phyloP scores from a whole-genome alignment of 805 yeast genomes.

The Saturnispora hagleri region DNA sequence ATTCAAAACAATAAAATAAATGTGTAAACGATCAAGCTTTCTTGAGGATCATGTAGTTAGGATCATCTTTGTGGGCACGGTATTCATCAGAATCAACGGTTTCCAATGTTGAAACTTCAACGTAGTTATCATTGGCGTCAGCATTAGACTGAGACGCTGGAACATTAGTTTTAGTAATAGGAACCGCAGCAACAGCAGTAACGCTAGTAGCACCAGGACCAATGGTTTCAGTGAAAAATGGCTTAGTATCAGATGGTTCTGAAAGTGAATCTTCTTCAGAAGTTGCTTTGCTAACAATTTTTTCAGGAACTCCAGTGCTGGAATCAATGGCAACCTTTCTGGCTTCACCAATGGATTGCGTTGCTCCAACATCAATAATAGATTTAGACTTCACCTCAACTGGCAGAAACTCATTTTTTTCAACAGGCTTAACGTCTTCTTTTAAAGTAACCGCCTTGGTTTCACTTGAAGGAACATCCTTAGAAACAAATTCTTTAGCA shows the following conservation, averaged over 20 bases:
- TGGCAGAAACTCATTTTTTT: background rate
- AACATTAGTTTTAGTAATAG: background rate
- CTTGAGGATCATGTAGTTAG: constrained; percentile 35
- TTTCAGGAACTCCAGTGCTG: constrained; percentile 3
- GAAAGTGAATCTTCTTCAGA: constrained; percentile 19
- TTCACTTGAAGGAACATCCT: background rate
- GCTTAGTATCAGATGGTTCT: constrained; percentile 16
- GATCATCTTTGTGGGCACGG: constrained; percentile 36
- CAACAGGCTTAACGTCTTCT: background rate
- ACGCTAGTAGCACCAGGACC: constrained; percentile 8
- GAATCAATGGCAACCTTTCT: constrained; percentile 6
- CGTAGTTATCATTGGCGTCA: constrained; percentile 17
- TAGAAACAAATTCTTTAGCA: background rate
- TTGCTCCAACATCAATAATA: background rate
- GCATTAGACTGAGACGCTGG: background rate
- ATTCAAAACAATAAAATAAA: background rate
- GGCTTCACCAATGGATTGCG: constrained; percentile 3
- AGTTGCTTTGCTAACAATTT: background rate
- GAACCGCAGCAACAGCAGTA: constrained; percentile 3
- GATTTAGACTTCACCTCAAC: background rate
- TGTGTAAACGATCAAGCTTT: constrained; percentile 9
- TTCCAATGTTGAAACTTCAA: constrained; percentile 34
- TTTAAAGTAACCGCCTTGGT: background rate
- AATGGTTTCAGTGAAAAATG: constrained; percentile 26
- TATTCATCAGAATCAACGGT: constrained; percentile 42